A percentile compares a stretch with the other conserved stretches of the same genome.
phyloP scores from a whole-genome alignment of 1,139 yeast species.

The Tardiomyces blankii region DNA sequence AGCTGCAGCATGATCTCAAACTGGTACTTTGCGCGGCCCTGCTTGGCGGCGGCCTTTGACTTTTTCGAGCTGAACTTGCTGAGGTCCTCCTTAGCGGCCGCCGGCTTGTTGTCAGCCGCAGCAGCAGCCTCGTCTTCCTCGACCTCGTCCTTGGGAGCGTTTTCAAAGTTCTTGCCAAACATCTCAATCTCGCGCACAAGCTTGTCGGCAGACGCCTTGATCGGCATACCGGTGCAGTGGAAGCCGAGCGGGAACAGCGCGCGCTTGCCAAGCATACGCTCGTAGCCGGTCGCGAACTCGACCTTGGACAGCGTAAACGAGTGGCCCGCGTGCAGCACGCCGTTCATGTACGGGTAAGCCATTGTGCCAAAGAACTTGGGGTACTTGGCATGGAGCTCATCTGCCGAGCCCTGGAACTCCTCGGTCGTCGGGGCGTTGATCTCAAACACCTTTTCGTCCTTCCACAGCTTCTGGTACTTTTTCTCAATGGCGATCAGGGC shows the following conservation, averaged over 20 bases:
- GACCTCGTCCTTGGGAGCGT: constrained; percentile 47
- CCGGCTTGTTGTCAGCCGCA: constrained; percentile 22
- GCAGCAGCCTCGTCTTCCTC: constrained; percentile 31
- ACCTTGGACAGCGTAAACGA: constrained; percentile 91
- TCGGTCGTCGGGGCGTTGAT: constrained; percentile 73
- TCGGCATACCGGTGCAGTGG: constrained; percentile 99
- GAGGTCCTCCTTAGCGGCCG: constrained; percentile 52
- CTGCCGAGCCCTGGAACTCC: constrained; percentile 51
- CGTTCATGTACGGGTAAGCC: constrained; percentile 99
- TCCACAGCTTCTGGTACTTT: constrained; percentile 82
- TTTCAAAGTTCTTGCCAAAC: constrained; percentile 75
- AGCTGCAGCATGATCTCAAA: constrained; percentile 92
- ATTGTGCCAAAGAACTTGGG: constrained; percentile 88
- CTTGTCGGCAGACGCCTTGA: constrained; percentile 92
- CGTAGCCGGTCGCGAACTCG: constrained; percentile 89
- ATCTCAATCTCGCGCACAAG: constrained; percentile 83
- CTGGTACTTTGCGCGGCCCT: constrained; percentile 90
- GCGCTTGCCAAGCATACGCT: constrained; percentile 86
- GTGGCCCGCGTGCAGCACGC: constrained; percentile 97
- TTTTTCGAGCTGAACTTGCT: constrained; percentile 89
- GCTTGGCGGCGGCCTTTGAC: constrained; percentile 85
- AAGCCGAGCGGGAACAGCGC: constrained; percentile 95
- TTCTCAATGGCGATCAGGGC: constrained; percentile 81
- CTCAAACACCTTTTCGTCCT: constrained; percentile 74
- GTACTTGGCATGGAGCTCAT: constrained; percentile 61